Percentiles rank a stretch among this genome's conserved stretches.
Conservation (phyloP, 345 rosid species). For the Camelina sativa region DNA sequence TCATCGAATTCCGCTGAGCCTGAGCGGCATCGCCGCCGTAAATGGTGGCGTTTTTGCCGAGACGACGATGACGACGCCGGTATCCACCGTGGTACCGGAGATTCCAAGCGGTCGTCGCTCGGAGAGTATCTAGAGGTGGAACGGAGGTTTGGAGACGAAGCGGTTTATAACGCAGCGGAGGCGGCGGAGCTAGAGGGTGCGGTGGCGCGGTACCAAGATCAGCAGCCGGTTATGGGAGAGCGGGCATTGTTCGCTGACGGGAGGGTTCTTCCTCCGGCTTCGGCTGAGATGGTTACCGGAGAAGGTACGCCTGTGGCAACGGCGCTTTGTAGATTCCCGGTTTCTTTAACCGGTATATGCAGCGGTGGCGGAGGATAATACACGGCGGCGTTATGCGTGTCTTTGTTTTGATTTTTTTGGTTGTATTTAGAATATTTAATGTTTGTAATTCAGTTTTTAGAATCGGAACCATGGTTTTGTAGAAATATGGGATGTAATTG, state of each 20-base stretch:
- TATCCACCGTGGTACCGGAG: conserved; percentile 26
- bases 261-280: conserved; percentile 79
- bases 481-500: background rate
- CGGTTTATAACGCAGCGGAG: conserved; percentile 57
- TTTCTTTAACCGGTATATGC: conserved; percentile 75
- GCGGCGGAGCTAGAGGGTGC: conserved; percentile 62
- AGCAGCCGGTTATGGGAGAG: conserved; percentile 48
- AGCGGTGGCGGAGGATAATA: conserved; percentile 56
- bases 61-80: conserved; percentile 49
- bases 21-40: conserved; percentile 56
- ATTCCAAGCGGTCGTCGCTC: conserved; percentile 70
- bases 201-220: conserved; percentile 38
- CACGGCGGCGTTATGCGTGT: conserved; percentile 3
- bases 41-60: conserved; percentile 91
- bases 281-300: conserved; percentile 34
- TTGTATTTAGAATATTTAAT: background rate
- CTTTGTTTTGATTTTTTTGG: background rate
- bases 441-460: background rate
- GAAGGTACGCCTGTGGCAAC: conserved; percentile 50
- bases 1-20: conserved; percentile 44
- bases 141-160: conserved; percentile 75
- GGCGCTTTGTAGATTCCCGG: conserved; percentile 69
- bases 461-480: conserved; percentile 8
- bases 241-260: conserved; percentile 78
- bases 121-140: conserved; percentile 93